Evolutionary conservation across 164 flowering plant species (phyloP).

Genomic region (Houttuynia cordata): DNA sequence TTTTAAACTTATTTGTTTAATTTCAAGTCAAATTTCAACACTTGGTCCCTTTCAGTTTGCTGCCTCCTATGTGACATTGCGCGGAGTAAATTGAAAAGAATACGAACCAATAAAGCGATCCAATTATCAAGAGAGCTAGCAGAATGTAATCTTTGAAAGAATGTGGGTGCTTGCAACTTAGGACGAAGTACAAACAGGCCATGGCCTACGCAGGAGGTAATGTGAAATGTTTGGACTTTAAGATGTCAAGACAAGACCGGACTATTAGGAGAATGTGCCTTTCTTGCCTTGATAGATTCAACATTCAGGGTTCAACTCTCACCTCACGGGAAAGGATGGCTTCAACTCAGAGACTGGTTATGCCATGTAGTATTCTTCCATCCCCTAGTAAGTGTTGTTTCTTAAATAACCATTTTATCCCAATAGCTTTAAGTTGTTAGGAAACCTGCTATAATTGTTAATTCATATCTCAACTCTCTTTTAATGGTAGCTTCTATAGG

Average conservation of each 20-base stretch:
- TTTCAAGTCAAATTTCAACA: too few relatives aligned
- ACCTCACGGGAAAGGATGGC: background rate
- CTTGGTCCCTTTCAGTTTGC: background rate
- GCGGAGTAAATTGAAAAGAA: slow-evolving; percentile 11
- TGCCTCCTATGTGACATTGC: slow-evolving; percentile 5
- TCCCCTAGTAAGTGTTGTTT: too few relatives aligned
- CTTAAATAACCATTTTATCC: too few relatives aligned
- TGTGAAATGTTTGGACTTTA: too few relatives aligned
- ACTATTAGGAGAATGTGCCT: background rate
- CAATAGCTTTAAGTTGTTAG: too few relatives aligned
- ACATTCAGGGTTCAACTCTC: background rate
- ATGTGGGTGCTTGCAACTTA: slow-evolving; percentile 18
- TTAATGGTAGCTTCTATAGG: too few relatives aligned
- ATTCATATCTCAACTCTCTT: too few relatives aligned
- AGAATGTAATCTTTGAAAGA: slow-evolving; percentile 16
- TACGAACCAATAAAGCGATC: slow-evolving; percentile 16
- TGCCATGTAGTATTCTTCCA: too few relatives aligned
- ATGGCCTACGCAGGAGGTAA: slow-evolving; percentile 5
- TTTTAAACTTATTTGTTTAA: too few relatives aligned
- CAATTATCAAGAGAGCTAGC: slow-evolving; percentile 16
- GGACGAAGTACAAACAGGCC: slow-evolving; percentile 21
- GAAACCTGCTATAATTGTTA: too few relatives aligned
- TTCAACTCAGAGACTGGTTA: background rate
- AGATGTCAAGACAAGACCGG: too few relatives aligned
- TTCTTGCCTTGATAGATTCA: background rate